Evolutionary conservation across 805 yeast genomes (phyloP), one percentile per base, ranked within the genome.

Genomic region (Suhomyces prunicola): DNA sequence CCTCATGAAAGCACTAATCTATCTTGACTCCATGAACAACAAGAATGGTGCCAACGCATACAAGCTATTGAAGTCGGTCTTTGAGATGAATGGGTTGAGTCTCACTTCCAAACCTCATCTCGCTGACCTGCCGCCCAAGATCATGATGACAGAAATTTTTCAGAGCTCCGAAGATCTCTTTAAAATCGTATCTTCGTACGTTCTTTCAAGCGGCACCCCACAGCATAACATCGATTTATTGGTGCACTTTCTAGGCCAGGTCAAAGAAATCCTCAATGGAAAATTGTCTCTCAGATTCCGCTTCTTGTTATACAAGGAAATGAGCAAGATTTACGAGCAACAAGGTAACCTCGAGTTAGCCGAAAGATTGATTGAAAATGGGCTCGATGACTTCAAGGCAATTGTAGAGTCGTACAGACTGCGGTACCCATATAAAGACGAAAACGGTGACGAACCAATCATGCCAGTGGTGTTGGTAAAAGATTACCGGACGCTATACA

Each of bases 41-140:
- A 50, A 54, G 41, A 57, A 62, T 50, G 40, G 56, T 66, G 29
- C 67, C 66, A 78, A 60, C 56, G 40, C 72, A 54, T 53, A 57
- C 66, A 57, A 59, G 54, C 71, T 74, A 33, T 54, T 58, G 29
- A 63, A 63, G 44, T 60, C 69, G 10, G 65, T 73, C 7, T 63
- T 72, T 41, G 72, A 72, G 27, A 59, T 68, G 55, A 61, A 70
- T 54, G 72, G 73, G 1, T 60, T 72, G 23, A 50, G 62, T 2
- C 19, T 61, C 9, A 51, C 46, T 10, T 17, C 39, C 7, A 23
- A 33, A 13, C 12, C 27, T 10, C 29, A 42, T 19, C 35, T 19
- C 22, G 29, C 29, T 12, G 42, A 51, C 12, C 35, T 41, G 26
- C 31, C 51, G 6, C 5, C 33, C 22, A 51, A 52, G 29, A 19